These are phyloP conservation scores for Ophiobolus disseminans DNA, from an alignment of 2,329 filamentous ascomycete genomes.

Conservation along the genomic window DNA sequence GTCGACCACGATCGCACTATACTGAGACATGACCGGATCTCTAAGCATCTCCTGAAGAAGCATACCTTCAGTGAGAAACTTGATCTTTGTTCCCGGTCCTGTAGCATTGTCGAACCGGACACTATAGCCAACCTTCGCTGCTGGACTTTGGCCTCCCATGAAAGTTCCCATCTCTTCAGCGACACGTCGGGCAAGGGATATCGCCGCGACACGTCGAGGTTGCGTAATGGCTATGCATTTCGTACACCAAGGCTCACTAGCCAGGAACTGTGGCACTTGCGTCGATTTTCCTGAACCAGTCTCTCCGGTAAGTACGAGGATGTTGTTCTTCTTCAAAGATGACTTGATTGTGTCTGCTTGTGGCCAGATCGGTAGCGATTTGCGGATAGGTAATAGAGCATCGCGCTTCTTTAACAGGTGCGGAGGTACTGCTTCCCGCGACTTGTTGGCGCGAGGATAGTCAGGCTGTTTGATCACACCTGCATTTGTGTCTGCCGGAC, in stretches of 20 bases:
- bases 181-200: constrained; percentile 86
- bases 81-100: constrained; percentile 83
- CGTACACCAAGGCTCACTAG: constrained; percentile 79
- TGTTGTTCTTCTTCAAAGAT: constrained; percentile 68
- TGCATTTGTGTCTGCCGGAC: no score
- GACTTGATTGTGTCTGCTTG: constrained; percentile 73
- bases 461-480: constrained; percentile 7
- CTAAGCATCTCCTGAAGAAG: constrained; percentile 89
- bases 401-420: constrained; percentile 54
- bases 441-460: constrained; percentile 3
- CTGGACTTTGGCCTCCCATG: constrained; percentile 64
- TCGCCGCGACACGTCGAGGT: constrained; percentile 90
- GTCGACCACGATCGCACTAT: constrained; percentile 90
- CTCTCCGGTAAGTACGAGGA: constrained; percentile 88
- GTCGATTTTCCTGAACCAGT: constrained; percentile 98
- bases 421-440: constrained; percentile 21
- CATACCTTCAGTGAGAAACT: constrained; percentile 96
- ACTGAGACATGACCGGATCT: constrained; percentile 81
- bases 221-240: constrained; percentile 89
- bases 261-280: constrained; percentile 90
- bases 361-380: constrained; percentile 80
- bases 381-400: constrained; percentile 60
- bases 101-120: constrained; percentile 92
- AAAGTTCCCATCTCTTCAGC: constrained; percentile 79
- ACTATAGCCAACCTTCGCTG: constrained; percentile 82